Evolutionary conservation across 2,329 filamentous ascomycete species (phyloP).

Genomic region (Colletotrichum spinosum): DNA sequence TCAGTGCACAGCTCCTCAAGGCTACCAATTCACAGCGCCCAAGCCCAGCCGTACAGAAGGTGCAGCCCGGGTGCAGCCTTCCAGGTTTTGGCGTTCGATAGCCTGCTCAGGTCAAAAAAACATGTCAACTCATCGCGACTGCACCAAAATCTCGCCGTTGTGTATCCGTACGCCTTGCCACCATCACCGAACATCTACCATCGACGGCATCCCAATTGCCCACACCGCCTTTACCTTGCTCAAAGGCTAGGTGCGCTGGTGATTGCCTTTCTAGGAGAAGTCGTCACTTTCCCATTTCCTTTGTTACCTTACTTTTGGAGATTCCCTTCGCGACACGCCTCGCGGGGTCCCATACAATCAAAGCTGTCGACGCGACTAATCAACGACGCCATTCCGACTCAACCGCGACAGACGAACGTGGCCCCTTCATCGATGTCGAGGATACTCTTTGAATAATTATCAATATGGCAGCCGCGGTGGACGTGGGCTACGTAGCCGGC

Average conservation of each 20-base stretch:
- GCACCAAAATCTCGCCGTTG: slow-evolving; percentile 31
- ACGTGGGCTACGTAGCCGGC: slow-evolving; percentile 78
- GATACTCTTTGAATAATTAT: slow-evolving; percentile 16
- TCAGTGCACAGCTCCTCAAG: not conserved
- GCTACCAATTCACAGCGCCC: too few species aligned
- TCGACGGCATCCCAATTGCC: not conserved
- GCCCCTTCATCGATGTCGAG: slow-evolving; percentile 26
- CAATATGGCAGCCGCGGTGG: slow-evolving; percentile 64
- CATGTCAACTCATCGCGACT: slow-evolving; percentile 28
- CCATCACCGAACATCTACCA: too few species aligned
- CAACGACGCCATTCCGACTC: slow-evolving; percentile 3
- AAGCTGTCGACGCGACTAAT: slow-evolving; percentile 17
- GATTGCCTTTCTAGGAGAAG: not conserved
- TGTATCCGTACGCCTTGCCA: not conserved
- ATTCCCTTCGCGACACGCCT: not conserved
- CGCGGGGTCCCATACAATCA: slow-evolving; percentile 2
- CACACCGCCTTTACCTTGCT: slow-evolving; percentile 7
- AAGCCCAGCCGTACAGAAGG: too few species aligned
- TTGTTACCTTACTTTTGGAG: slow-evolving; percentile 7
- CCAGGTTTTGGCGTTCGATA: not conserved
- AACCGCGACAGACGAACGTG: not conserved
- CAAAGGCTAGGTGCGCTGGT: slow-evolving; percentile 2
- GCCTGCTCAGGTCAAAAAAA: slow-evolving; percentile 22
- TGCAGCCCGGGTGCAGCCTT: slow-evolving; percentile 17
- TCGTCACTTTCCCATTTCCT: not conserved